phyloP scores from a whole-genome alignment of 129 eudicot species.

The Flaveria linearis region DNA sequence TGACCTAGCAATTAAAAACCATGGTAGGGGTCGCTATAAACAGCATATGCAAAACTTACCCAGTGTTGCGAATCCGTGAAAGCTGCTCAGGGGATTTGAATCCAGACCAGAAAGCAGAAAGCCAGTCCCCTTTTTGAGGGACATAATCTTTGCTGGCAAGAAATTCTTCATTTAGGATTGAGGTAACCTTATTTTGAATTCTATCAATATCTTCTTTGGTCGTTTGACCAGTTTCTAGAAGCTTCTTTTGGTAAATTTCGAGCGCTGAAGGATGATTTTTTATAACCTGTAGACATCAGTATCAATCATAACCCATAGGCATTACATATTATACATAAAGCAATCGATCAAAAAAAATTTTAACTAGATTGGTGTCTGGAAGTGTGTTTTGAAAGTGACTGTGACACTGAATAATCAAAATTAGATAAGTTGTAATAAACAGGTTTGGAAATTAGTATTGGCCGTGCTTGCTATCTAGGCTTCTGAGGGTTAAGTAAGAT shows the following conservation, averaged over 20 bases:
- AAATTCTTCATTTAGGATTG: slow-evolving; percentile 85
- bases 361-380: background rate
- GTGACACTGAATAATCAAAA: slow-evolving; percentile 2
- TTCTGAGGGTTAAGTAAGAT: background rate
- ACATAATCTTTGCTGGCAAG: slow-evolving; percentile 84
- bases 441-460: background rate
- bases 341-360: no score
- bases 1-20: background rate
- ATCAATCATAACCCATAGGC: slow-evolving; percentile 14
- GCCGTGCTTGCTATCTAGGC: background rate
- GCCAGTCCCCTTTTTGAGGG: slow-evolving; percentile 90
- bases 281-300: slow-evolving; percentile 53
- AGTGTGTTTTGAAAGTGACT: slow-evolving; percentile 4
- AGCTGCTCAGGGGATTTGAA: slow-evolving; percentile 91
- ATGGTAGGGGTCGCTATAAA: background rate
- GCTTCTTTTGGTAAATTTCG: slow-evolving; percentile 74
- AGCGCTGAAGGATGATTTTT: slow-evolving; percentile 83
- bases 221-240: slow-evolving; percentile 69
- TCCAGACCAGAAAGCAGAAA: slow-evolving; percentile 91
- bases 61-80: slow-evolving; percentile 94
- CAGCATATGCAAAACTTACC: slow-evolving; percentile 48
- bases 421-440: background rate
- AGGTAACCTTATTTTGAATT: slow-evolving; percentile 63
- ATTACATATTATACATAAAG: background rate
- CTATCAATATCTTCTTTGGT: slow-evolving; percentile 73